phyloP scores from a whole-genome alignment of 2,329 filamentous ascomycete genomes.

The Xylaria sp. region DNA sequence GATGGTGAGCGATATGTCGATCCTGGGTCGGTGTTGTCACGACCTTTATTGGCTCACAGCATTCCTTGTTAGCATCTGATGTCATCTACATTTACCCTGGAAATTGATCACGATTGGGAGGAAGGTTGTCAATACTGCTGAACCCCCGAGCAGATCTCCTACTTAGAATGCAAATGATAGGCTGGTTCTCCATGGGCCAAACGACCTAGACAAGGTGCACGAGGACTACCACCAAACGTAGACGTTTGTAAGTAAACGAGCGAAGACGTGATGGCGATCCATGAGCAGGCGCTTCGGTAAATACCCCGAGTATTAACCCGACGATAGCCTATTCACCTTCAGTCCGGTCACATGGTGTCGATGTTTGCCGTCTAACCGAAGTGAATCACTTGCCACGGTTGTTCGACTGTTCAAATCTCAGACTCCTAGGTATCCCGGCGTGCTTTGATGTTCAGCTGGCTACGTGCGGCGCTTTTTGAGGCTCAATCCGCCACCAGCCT shows the following conservation, averaged over 20 bases:
- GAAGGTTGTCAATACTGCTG: neutral
- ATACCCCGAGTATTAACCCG: neutral
- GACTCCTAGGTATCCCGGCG: neutral
- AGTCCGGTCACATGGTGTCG: neutral
- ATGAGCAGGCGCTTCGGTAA: neutral
- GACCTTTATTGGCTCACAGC: neutral
- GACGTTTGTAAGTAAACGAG: neutral
- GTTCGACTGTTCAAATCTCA: neutral
- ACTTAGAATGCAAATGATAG: constrained; percentile 5
- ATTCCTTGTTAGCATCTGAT: constrained; percentile 9
- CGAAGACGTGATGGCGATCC: constrained; percentile 10
- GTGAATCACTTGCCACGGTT: neutral
- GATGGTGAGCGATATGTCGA: constrained; percentile 11
- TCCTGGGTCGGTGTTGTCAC: neutral
- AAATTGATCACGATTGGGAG: constrained; percentile 1
- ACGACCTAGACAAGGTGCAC: constrained; percentile 1
- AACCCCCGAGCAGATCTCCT: constrained; percentile 3
- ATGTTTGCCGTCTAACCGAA: constrained; percentile 6
- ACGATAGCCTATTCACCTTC: neutral
- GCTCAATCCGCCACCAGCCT: constrained; percentile 18
- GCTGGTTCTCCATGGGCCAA: neutral
- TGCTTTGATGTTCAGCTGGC: constrained; percentile 23
- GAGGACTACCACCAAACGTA: neutral
- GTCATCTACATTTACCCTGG: neutral
- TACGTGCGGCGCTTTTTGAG: constrained; percentile 15